phyloP scores from a whole-genome alignment of 495 filamentous ascomycete species.

The Chaetomium cochliodes region DNA sequence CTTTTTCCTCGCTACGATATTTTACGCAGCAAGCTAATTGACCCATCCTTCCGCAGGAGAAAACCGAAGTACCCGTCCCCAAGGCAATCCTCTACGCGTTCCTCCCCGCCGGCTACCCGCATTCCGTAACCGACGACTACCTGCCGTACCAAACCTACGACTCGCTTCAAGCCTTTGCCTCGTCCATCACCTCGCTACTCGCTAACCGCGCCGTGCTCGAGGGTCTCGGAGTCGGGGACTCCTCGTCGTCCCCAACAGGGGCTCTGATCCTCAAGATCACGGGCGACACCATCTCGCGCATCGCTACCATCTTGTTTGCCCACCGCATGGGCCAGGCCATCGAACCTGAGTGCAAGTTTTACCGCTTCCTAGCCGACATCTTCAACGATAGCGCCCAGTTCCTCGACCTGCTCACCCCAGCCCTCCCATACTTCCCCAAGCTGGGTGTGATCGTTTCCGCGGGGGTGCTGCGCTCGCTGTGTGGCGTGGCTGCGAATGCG shows the following conservation, averaged over 20 bases:
- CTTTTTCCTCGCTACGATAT: background rate
- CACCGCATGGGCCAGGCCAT: constrained; percentile 81
- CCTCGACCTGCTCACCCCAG: constrained; percentile 82
- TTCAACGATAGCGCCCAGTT: constrained; percentile 92
- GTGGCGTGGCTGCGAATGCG: constrained; percentile 84
- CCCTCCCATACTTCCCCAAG: constrained; percentile 65
- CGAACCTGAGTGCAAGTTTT: constrained; percentile 92
- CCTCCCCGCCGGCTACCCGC: constrained; percentile 88
- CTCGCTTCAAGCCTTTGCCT: constrained; percentile 93
- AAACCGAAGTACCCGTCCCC: constrained; percentile 33
- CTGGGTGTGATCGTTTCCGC: constrained; percentile 70
- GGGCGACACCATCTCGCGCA: constrained; percentile 77
- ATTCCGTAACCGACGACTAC: constrained; percentile 89
- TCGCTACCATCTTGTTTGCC: constrained; percentile 91
- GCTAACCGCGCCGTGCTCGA: constrained; percentile 86
- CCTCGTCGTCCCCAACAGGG: constrained; percentile 77
- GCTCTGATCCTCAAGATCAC: constrained; percentile 83
- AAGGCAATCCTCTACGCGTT: constrained; percentile 66
- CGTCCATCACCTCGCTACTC: constrained; percentile 85
- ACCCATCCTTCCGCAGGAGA: constrained; percentile 25
- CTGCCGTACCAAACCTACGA: constrained; percentile 69
- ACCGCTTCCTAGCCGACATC: constrained; percentile 83
- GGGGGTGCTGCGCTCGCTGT: constrained; percentile 76
- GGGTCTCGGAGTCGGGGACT: constrained; percentile 90
- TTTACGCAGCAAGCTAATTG: background rate